A percentile compares a stretch with the other conserved stretches of the same genome.
These are phyloP conservation scores for Colletotrichum spinosum DNA, from an alignment of 2,329 filamentous ascomycete genomes.

Conservation along the genomic window DNA sequence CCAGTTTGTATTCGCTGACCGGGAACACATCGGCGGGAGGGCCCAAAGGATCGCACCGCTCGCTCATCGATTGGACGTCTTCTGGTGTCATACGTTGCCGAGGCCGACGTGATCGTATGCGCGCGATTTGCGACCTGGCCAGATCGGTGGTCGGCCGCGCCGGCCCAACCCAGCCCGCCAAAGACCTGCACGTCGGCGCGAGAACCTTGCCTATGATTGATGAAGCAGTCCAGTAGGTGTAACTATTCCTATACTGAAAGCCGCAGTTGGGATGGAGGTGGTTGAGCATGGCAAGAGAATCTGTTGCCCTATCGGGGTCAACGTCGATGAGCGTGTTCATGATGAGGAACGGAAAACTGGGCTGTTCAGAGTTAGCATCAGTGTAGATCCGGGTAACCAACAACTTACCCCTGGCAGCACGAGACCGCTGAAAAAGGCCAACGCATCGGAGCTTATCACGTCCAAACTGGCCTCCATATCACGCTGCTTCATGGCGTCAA, in stretches of 20 bases:
- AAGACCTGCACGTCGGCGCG: slow-evolving; percentile 76
- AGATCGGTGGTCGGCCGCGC: slow-evolving; percentile 76
- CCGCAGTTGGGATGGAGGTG: slow-evolving; percentile 77
- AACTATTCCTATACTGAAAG: slow-evolving; percentile 79
- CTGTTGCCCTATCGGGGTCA: slow-evolving; percentile 75
- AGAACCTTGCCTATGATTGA: slow-evolving; percentile 82
- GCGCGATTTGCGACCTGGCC: slow-evolving; percentile 75
- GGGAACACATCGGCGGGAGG: slow-evolving; percentile 72
- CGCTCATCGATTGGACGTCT: slow-evolving; percentile 74
- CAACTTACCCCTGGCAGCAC: slow-evolving; percentile 74
- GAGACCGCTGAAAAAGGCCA: slow-evolving; percentile 82
- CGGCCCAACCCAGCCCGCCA: slow-evolving; percentile 81
- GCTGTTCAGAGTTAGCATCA: slow-evolving; percentile 46
- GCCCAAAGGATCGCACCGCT: slow-evolving; percentile 76
- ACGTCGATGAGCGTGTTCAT: slow-evolving; percentile 84
- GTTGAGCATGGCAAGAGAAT: slow-evolving; percentile 74
- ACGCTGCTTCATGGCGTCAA: slow-evolving; percentile 70
- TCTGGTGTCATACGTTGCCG: slow-evolving; percentile 66
- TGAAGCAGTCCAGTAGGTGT: slow-evolving; percentile 80
- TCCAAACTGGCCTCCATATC: slow-evolving; percentile 70
- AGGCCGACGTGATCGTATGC: slow-evolving; percentile 71
- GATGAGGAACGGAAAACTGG: slow-evolving; percentile 77
- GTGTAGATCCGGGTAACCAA: neutral
- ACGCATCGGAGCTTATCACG: slow-evolving; percentile 74
- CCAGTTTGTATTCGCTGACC: slow-evolving; percentile 74